Percentiles rank a stretch among this genome's conserved stretches.
phyloP scores from a whole-genome alignment of 73 alveolate species.

The Paramecium octaurelia region DNA sequence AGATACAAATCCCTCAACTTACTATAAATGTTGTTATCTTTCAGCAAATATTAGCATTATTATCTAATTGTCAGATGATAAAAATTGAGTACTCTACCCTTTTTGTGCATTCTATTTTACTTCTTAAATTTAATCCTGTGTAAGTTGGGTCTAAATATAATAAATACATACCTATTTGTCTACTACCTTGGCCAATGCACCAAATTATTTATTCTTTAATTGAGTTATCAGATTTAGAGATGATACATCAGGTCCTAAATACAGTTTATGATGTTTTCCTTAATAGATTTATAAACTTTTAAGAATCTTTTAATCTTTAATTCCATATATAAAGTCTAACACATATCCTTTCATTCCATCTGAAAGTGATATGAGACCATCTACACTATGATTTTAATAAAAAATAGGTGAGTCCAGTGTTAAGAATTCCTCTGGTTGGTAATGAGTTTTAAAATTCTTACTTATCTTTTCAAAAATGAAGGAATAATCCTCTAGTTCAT shows the following conservation, averaged over 20 bases:
- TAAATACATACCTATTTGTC: neutral
- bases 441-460: neutral
- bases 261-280: neutral
- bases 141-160: neutral
- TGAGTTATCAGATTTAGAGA: neutral
- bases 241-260: neutral
- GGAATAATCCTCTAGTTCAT: neutral
- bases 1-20: neutral
- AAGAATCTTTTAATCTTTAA: neutral
- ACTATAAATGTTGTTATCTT: neutral
- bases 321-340: neutral
- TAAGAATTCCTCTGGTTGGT: neutral
- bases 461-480: neutral
- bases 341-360: neutral
- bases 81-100: neutral
- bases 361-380: neutral
- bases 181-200: neutral
- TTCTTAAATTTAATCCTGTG: neutral
- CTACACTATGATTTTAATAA: neutral
- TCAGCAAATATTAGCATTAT: neutral
- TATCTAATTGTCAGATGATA: neutral
- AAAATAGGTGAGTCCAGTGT: neutral
- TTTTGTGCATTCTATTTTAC: neutral
- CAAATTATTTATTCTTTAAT: neutral
- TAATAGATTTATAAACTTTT: neutral